Evolutionary conservation across 495 filamentous ascomycete genomes (phyloP), one percentile per base, ranked within the genome.

Genomic region (Sporormia fimetaria): DNA sequence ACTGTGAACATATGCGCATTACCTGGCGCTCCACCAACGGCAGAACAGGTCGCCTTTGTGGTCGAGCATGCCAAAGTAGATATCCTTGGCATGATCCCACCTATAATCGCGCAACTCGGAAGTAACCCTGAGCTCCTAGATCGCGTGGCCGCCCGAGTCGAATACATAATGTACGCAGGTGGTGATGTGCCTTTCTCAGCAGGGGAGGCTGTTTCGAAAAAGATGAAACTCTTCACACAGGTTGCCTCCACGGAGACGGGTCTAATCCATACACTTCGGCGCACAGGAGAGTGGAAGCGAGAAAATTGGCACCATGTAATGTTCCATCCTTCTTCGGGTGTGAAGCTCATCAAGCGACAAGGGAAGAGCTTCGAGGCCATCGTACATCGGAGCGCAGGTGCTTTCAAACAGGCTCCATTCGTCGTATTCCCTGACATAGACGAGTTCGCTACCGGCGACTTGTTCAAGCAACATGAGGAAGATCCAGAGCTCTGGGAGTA

Each of bases 171-270:
- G 25, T 40, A 20, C 9, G 37, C 23, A 7, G 37, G 37, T 3
- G 37, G 37, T 25, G 23, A 27, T 17, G 10, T 40, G 23, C 17
- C 37, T 29, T 22, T 28, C 17, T 10, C 22, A 1, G 25, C 37
- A n/a, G 37, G 37, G 6, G 37, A 40, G n/a, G 17, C 12, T 11
- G 23, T 40, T 1, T 9, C 3, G 9, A 14, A 22, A 7, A 40
- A 15, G 17, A 40, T 40, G 23, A 17, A 21, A 8, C 22, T 40
- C 17, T 40, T 40, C 24, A 28, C 22, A 2, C 3, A 22, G 9
- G 27, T 10, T 16, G 37, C 22, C 12, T 27, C 37, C 14, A 40
- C 37, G 7, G 37, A 40, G n/a, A 28, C 11, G 6, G 37, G 37
- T 7, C 22, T 40, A 20, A 28, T 22, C 22, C 37, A 22, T 11